Evolutionary conservation across 2,329 filamentous ascomycete genomes (phyloP), one percentile per base, ranked within the genome.

Genomic region (Clonostachys solani): DNA sequence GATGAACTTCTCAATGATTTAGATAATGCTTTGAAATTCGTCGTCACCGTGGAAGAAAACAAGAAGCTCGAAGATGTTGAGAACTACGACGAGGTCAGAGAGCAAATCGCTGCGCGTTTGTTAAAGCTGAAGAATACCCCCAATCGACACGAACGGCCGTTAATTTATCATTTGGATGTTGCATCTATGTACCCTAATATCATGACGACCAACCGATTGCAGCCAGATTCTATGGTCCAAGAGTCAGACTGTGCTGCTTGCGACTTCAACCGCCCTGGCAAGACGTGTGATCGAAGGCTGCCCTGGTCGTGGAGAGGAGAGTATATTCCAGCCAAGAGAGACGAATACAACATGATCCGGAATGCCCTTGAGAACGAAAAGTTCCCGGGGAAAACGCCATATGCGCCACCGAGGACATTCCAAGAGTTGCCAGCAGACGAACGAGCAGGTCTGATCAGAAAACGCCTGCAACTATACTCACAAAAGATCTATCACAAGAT

Each of bases 401-500:
- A 86, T 52, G 79, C 82, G 9, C 85, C 89, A 1, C 65, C 66
- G 61, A 78, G 90, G 48, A 80, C 83, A 0, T 99, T 96, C 58
- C 83, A 91, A 52, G 90, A 97, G 16, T 72, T 99, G 16, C 74
- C 82, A 16, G 66, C 78, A 3, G 92, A 96, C 49, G 94, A 99
- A 60, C 92, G 95, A 66, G 85, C 92, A 1, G 70, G 60, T 2
- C 74, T 94, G 35, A 77, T 95, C 44, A 87, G 90, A 56, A 99
- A 97, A 61, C 84, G 94, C 34, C 72, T 99, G 43, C 90, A 92
- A 54, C 79, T 91, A 34, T 99, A 95, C 71, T 95, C 90, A 60
- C 95, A 97, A 66, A 99, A 99, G 69, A 95, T 99, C 53, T 99
- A 99, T 63, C 94, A 99, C 77, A 99, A 97, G 66, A 97, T 99